phyloP scores from a whole-genome alignment of 2,329 filamentous ascomycete genomes.

The Fusarium paranaense region DNA sequence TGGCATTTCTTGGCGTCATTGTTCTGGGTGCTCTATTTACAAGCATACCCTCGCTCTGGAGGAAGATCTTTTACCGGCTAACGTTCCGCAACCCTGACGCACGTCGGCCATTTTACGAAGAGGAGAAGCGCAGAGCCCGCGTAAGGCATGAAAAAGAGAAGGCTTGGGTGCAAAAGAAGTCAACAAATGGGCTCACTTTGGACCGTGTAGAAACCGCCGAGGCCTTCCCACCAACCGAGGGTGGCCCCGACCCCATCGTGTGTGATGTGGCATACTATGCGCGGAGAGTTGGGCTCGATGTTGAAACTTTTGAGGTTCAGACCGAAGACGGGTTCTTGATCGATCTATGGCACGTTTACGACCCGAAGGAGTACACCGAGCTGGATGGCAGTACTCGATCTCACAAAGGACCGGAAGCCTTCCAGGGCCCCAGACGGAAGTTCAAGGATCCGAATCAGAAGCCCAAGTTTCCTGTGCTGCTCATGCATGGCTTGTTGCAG shows the following conservation, averaged over 20 bases:
- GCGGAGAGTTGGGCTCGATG: slow-evolving; percentile 85
- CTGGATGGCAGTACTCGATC: slow-evolving; percentile 62
- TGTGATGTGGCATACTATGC: slow-evolving; percentile 90
- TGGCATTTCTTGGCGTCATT: slow-evolving; percentile 81
- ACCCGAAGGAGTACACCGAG: slow-evolving; percentile 78
- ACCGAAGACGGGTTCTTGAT: slow-evolving; percentile 96
- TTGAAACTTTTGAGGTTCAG: slow-evolving; percentile 85
- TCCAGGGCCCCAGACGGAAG: slow-evolving; percentile 57
- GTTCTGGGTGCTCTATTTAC: slow-evolving; percentile 80
- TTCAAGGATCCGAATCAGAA: slow-evolving; percentile 54
- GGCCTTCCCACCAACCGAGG: slow-evolving; percentile 80
- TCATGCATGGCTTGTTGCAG: slow-evolving; percentile 91
- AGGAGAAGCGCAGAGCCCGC: slow-evolving; percentile 73
- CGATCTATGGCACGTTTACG: slow-evolving; percentile 88
- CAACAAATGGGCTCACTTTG: slow-evolving; percentile 51
- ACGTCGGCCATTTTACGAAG: slow-evolving; percentile 75
- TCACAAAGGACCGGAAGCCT: slow-evolving; percentile 70
- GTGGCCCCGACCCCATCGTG: slow-evolving; percentile 80
- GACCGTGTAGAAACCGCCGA: slow-evolving; percentile 59
- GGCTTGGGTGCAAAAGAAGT: slow-evolving; percentile 68
- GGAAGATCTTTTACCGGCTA: slow-evolving; percentile 62
- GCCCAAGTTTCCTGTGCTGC: slow-evolving; percentile 81
- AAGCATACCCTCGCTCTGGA: slow-evolving; percentile 66
- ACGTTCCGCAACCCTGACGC: slow-evolving; percentile 70
- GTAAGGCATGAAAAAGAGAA: slow-evolving; percentile 68